Evolutionary conservation across 768 basidiomycete genomes (phyloP), one percentile per base, ranked within the genome.

Genomic region (Amanita subjunquillea): DNA sequence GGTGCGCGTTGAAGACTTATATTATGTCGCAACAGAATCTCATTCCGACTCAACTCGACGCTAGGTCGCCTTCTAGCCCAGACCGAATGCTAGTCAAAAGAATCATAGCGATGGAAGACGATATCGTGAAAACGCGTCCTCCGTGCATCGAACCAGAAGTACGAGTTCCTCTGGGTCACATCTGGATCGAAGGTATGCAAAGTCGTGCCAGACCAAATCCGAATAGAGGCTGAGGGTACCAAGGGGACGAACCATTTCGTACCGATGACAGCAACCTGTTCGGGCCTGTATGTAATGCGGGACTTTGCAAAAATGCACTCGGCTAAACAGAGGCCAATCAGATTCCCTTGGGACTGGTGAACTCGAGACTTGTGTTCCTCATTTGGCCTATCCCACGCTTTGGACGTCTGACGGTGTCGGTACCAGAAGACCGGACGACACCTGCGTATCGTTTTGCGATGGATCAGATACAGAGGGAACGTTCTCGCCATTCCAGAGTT

Each of bases 251-350:
- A 60, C 71, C 75, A 4, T 83, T 81, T 58, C 72, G 78, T 52
- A 84, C 79, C 7, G 72, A 81, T 50, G 87, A 87, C 59, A 87
- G 85, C 67, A 87, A 87, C 62, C 63, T 69, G 1, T 85, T 84
- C 63, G 86, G 87, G 6, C 81, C 86, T 7, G 85, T 86, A 61
- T 55, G 74, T 65, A 22, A 34, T 22, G 55, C 27, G 44, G 22
- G 36, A 17, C 48, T 2, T 29, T 50, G 10, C 23, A 23, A 20
- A 20, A 32, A 17, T 29, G 30, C 30, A 30, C 7, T 1, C 12
- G 41, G 23, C 40, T 55, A 13, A 17, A 51, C 42, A 34, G 22
- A 22, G 20, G 34, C 10, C 13, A 46, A 41, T 29, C 17, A 73
- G 72, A 59, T 82, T 4, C 74, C 80, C 1, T 60, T 71, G 27